Percentiles rank a stretch among this genome's conserved stretches.
Evolutionary conservation across 2,329 filamentous ascomycete species (phyloP).

Genomic region (Fusarium humuli): DNA sequence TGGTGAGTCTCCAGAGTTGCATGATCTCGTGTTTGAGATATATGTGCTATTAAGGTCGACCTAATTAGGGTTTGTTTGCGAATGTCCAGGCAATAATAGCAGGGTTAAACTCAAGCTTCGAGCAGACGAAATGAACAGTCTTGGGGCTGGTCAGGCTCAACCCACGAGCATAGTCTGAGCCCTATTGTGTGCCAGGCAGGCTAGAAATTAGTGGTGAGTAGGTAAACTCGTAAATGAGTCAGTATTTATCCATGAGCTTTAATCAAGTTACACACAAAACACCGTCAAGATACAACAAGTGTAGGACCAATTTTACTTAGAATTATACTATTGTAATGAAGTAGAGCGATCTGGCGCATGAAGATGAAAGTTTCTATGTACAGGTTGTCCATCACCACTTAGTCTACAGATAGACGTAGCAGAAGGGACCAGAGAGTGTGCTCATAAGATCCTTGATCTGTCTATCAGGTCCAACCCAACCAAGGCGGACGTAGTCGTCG

Average conservation of each 20-base stretch:
- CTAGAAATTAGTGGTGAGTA: background rate
- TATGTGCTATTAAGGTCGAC: background rate
- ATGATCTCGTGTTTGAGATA: background rate
- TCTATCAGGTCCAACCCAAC: conserved; percentile 37
- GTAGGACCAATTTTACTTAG: background rate
- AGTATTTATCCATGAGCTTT: background rate
- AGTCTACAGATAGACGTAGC: conserved; percentile 49
- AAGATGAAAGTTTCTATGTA: background rate
- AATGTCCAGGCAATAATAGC: background rate
- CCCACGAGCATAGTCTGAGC: background rate
- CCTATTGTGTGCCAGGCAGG: too few relatives aligned
- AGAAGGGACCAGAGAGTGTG: conserved; percentile 51
- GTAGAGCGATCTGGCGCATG: conserved; percentile 6
- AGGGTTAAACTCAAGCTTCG: background rate
- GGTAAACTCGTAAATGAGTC: background rate
- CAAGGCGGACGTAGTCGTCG: conserved; percentile 47
- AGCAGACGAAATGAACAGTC: background rate
- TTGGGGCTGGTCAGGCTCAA: background rate
- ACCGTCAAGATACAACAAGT: background rate
- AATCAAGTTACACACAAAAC: too few relatives aligned
- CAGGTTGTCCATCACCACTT: background rate
- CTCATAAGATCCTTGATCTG: conserved; percentile 51
- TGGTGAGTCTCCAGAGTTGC: background rate
- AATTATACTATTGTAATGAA: background rate
- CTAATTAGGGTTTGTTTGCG: background rate